phyloP scores from a whole-genome alignment of 2,329 filamentous ascomycete species.

The Xylaria sp. region DNA sequence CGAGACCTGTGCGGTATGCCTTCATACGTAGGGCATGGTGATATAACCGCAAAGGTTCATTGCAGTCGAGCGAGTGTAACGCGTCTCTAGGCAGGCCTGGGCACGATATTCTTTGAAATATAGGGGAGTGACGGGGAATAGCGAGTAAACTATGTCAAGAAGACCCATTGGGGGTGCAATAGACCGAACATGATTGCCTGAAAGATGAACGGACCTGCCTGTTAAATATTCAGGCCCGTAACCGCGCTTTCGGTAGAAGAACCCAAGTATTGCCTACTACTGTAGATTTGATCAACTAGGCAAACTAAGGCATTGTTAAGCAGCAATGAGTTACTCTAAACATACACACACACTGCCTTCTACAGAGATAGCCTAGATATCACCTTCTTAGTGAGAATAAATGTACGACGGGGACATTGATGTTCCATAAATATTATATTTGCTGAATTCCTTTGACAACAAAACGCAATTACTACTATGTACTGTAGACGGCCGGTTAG shows the following conservation, averaged over 20 bases:
- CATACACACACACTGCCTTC: background rate
- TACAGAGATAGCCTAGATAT: background rate
- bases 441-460: background rate
- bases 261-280: background rate
- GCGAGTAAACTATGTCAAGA: too few relatives aligned
- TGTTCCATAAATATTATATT: background rate
- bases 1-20: too few relatives aligned
- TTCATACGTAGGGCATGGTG: too few relatives aligned
- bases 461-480: background rate
- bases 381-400: too few relatives aligned
- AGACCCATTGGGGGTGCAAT: background rate
- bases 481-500: background rate
- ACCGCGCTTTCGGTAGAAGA: background rate
- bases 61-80: too few relatives aligned
- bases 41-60: too few relatives aligned
- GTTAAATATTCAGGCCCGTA: too few relatives aligned
- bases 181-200: background rate
- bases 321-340: background rate
- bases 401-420: background rate
- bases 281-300: background rate
- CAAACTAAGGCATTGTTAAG: background rate
- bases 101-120: too few relatives aligned
- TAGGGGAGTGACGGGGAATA: background rate
- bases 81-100: too few relatives aligned
- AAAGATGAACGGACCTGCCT: background rate